These are phyloP conservation scores for Acrocalymma vagum DNA, from an alignment of 2,329 filamentous ascomycete species.

Conservation along the genomic window DNA sequence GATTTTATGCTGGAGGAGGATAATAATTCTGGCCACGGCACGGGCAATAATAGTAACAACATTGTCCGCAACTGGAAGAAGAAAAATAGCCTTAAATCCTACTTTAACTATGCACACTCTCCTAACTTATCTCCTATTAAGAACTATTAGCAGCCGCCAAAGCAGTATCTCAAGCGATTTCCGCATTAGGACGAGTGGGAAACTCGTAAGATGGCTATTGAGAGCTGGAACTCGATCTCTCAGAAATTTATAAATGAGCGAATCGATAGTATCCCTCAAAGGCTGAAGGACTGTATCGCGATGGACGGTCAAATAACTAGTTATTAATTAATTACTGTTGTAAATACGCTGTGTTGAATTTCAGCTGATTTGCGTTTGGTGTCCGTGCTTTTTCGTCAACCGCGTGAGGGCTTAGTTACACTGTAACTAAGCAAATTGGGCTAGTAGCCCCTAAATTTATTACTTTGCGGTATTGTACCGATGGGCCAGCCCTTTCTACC, in stretches of 20 bases:
- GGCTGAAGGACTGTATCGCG: constrained; percentile 5
- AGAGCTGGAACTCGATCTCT: constrained; percentile 7
- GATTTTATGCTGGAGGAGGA: constrained; percentile 15
- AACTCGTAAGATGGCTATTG: constrained; percentile 7
- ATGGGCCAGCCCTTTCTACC: too few relatives aligned
- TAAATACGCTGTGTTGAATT: too few relatives aligned
- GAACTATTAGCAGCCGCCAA: constrained; percentile 14
- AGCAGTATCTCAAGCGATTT: constrained; percentile 15
- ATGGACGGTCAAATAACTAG: constrained; percentile 13
- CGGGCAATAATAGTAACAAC: constrained; percentile 10
- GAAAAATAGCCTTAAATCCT: constrained; percentile 8
- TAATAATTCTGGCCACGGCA: constrained; percentile 11
- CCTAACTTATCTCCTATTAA: constrained; percentile 18
- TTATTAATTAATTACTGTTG: constrained; percentile 1
- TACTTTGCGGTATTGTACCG: too few relatives aligned
- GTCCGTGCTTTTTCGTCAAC: too few relatives aligned
- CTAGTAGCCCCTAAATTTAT: too few relatives aligned
- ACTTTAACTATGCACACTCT: constrained; percentile 15
- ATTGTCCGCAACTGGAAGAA: constrained; percentile 13
- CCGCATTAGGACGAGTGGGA: constrained; percentile 11
- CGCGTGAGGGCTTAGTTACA: too few relatives aligned
- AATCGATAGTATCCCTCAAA: constrained; percentile 8
- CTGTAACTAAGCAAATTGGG: too few relatives aligned
- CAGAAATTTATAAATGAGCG: constrained; percentile 10
- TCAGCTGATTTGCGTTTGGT: too few relatives aligned